phyloP scores from a whole-genome alignment of 1,284 basidiomycete genomes.

The Calocybe gambosa region DNA sequence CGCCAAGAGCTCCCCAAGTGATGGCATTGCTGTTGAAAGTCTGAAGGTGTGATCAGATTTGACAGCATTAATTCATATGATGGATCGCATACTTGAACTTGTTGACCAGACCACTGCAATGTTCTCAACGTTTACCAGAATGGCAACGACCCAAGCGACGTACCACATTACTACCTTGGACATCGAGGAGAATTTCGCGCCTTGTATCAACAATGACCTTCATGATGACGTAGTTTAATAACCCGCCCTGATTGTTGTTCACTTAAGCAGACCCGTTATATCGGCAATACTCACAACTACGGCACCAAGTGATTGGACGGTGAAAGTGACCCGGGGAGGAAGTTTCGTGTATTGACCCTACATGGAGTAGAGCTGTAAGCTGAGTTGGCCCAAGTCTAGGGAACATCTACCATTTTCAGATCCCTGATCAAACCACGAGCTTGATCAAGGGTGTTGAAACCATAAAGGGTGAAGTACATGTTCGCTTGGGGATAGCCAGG shows the following conservation, averaged over 20 bases:
- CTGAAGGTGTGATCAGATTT: neutral
- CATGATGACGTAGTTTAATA: conserved; percentile 44
- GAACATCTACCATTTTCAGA: conserved; percentile 35
- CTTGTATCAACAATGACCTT: conserved; percentile 39
- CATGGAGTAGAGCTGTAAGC: neutral
- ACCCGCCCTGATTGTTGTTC: conserved; percentile 22
- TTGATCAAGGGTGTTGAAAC: conserved; percentile 40
- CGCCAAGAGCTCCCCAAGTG: conserved; percentile 13
- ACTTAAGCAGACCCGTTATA: neutral
- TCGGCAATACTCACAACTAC: conserved; percentile 34
- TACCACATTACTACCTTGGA: conserved; percentile 37
- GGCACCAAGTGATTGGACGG: conserved; percentile 50
- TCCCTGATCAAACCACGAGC: conserved; percentile 38
- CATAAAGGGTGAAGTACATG: conserved; percentile 51
- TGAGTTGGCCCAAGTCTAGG: neutral
- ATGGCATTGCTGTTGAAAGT: conserved; percentile 13
- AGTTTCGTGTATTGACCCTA: conserved; percentile 60
- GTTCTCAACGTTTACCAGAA: neutral
- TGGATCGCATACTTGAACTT: conserved; percentile 6
- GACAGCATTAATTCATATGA: neutral
- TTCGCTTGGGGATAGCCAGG: conserved; percentile 38
- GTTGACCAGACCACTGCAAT: conserved; percentile 13
- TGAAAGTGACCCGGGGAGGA: conserved; percentile 55
- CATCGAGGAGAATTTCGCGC: conserved; percentile 34
- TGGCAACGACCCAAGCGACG: conserved; percentile 1